Base-by-base conservation (phyloP, 1,284 basidiomycete species). In the Pisolithus thermaeus region DNA sequence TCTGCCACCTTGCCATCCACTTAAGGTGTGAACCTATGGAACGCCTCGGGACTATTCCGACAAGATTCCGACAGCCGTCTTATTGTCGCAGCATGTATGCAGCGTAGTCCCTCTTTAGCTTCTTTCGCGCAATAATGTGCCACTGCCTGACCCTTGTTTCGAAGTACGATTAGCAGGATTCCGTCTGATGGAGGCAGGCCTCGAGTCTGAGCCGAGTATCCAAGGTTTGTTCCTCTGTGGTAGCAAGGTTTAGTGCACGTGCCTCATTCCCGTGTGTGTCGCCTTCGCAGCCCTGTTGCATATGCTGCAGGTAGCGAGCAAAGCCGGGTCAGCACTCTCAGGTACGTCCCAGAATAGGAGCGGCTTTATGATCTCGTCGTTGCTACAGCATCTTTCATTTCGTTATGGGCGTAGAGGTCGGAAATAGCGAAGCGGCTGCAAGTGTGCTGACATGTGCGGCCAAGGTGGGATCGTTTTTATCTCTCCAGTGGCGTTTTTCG, bases 21-120 rank as follows among this genome's bases (percentile, higher is more conserved):
- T 20, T 52, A 58, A 91, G 88, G 89, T 58, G 88, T 90, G 62
- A 79, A 80, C 74, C 78, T 91, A 18, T 91, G 88, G 89, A 91
- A 91, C 67, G 78, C 80, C 59, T 87, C 88, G 60, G 80, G 81
- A 50, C 66, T 82, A 56, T 73, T 87, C 65, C 78, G 77, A 67
- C 79, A 79, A 65, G 73, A 68, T 58, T 70, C 75, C 63, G 76
- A 79, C 64, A 73, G 72, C 61, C 73, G 71, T 57, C 61, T 72
- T 50, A 70, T 84, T 49, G 73, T 83, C 61, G 84, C 80, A 61
- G 79, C 82, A 54, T 72, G 88, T 90, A 74, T 69, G 85, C 43
- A 60, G 59, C 58, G 52, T 51, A 54, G 50, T 56, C 20, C 20
- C 39, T n/a, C 42, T 25, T 43, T 43, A 43, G 58, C 58, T 58